These are phyloP conservation scores for Geotrichum histeridarum DNA, from an alignment of 1,139 yeast genomes.

Conservation along the genomic window DNA sequence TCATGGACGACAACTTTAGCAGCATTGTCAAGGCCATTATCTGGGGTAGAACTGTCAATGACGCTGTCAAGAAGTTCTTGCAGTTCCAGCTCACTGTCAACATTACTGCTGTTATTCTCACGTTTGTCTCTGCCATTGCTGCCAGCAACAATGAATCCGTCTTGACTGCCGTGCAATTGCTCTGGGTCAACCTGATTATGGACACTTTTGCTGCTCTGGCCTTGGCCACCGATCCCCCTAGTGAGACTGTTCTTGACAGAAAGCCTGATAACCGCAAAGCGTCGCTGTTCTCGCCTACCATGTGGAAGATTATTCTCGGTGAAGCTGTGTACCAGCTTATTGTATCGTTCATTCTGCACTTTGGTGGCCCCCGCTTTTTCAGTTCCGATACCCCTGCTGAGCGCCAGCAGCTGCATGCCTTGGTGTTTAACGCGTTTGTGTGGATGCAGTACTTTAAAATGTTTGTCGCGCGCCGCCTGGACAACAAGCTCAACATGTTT, in stretches of 20 bases:
- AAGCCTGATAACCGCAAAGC: conserved; percentile 79
- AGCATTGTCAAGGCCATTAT: conserved; percentile 94
- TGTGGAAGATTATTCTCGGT: conserved; percentile 98
- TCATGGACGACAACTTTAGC: conserved; percentile 91
- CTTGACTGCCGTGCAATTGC: conserved; percentile 89
- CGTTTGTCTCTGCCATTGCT: conserved; percentile 91
- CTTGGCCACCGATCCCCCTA: conserved; percentile 95
- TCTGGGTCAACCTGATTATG: conserved; percentile 98
- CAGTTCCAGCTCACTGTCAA: conserved; percentile 96
- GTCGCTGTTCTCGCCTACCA: conserved; percentile 80
- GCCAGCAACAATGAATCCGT: conserved; percentile 75
- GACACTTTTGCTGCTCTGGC: conserved; percentile 98
- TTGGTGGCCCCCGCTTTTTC: conserved; percentile 65
- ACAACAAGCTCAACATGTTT: conserved; percentile 83
- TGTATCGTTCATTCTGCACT: conserved; percentile 75
- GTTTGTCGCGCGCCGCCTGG: conserved; percentile 84
- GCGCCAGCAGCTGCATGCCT: conserved; percentile 60
- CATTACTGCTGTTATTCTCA: conserved; percentile 86
- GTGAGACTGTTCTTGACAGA: conserved; percentile 67
- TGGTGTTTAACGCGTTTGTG: conserved; percentile 93
- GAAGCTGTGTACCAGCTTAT: conserved; percentile 74
- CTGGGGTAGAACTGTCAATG: conserved; percentile 97
- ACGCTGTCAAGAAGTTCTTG: conserved; percentile 87
- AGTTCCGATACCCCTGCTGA: conserved; percentile 54
- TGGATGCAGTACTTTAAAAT: conserved; percentile 96